These are phyloP conservation scores for Solanum lignicaule DNA, from an alignment of 257 asterid species.

Conservation along the genomic window DNA sequence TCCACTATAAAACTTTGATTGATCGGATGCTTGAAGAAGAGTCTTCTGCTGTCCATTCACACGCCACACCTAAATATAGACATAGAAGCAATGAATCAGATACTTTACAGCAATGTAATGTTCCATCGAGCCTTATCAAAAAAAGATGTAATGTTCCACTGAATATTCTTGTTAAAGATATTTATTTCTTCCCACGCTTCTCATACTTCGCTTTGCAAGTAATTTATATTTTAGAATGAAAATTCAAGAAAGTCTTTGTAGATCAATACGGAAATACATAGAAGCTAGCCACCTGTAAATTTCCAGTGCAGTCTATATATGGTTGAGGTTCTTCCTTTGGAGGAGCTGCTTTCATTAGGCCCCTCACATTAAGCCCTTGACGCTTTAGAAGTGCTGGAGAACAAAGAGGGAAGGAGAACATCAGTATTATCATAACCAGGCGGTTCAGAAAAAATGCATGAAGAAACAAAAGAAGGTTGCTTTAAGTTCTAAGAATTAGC, in stretches of 20 bases:
- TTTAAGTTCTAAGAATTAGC: not conserved
- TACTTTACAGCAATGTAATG: not conserved
- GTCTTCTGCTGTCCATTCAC: conserved; percentile 78
- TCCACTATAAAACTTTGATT: conserved; percentile 90
- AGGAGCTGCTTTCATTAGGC: conserved; percentile 81
- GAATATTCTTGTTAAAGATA: not conserved
- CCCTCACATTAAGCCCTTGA: conserved; percentile 91
- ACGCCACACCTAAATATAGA: conserved; percentile 71
- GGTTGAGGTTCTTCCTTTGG: conserved; percentile 85
- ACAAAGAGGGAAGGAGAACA: conserved; percentile 8
- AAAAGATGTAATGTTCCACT: not conserved
- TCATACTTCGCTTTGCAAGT: not conserved
- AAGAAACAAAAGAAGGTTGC: not conserved
- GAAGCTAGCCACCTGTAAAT: conserved; percentile 61
- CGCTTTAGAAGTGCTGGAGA: conserved; percentile 85
- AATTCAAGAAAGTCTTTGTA: not conserved
- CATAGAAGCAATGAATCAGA: conserved; percentile 6
- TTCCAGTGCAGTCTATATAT: conserved; percentile 84
- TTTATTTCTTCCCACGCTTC: not conserved
- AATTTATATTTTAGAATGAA: not conserved
- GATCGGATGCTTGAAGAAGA: conserved; percentile 63
- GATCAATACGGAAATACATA: not conserved
- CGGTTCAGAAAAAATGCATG: not conserved
- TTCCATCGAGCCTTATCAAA: not conserved
- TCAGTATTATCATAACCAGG: not conserved